A percentile compares a stretch with the other conserved stretches of the same genome.
phyloP scores from a whole-genome alignment of 305 asterid genomes.

The Ruellia speciosa region DNA sequence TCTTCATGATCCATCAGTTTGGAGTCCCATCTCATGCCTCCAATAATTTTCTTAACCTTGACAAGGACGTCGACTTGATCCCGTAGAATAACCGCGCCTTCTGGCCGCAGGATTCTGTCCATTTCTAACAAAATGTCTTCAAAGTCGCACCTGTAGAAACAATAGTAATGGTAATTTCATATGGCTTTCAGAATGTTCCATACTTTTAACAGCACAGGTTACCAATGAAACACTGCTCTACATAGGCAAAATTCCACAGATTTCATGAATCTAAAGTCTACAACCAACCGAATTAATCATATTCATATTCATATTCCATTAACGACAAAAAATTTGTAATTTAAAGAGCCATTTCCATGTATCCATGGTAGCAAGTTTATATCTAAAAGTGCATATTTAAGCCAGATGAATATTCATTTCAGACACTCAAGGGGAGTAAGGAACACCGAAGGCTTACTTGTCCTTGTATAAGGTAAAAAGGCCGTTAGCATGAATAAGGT shows the following conservation, averaged over 20 bases:
- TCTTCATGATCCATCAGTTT: constrained; percentile 91
- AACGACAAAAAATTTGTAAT: too few species aligned
- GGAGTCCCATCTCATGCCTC: constrained; percentile 68
- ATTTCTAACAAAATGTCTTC: constrained; percentile 83
- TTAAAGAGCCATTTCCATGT: neutral
- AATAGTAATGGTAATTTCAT: neutral
- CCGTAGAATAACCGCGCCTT: constrained; percentile 86
- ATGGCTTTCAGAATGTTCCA: neutral
- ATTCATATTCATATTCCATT: too few species aligned
- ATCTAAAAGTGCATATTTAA: neutral
- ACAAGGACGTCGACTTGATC: constrained; percentile 80
- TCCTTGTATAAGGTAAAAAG: constrained; percentile 77
- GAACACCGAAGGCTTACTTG: constrained; percentile 46
- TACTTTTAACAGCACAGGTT: neutral
- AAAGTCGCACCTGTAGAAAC: constrained; percentile 52
- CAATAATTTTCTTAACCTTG: constrained; percentile 64
- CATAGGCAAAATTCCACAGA: too few species aligned
- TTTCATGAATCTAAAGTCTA: too few species aligned
- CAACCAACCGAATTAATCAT: too few species aligned
- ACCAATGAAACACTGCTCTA: neutral
- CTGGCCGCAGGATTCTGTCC: constrained; percentile 91
- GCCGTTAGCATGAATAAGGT: constrained; percentile 87
- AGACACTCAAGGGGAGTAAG: neutral
- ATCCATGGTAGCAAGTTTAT: neutral
- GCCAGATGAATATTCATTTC: too few species aligned